Evolutionary conservation across 768 basidiomycete species (phyloP), one percentile per base, ranked within the genome.

Genomic region (Psilocybe azurescens): DNA sequence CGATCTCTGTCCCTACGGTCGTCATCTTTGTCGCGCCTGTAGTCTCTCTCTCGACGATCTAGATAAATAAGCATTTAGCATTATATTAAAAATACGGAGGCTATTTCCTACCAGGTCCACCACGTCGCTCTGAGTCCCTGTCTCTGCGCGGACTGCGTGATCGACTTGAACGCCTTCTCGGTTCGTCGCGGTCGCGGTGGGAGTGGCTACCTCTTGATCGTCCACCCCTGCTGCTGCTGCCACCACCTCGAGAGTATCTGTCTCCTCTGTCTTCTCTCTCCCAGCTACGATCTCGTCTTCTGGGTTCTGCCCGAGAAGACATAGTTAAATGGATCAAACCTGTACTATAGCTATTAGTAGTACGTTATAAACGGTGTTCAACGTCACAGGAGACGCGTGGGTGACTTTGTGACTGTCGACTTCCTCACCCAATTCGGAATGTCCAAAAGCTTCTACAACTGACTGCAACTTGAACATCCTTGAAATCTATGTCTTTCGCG

Each of bases 221-320:
- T 30, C 72, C 71, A 24, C 74, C 70, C 47, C 74, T 64, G 39
- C 78, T 68, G 10, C 68, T 59, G 47, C 77, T 71, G 36, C 77
- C 60, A 57, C 77, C 65, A 46, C 77, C 65, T 61, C 81, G 74
- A 29, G 82, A 70, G 55, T 83, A 74, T 24, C 83, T 77, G 62
- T 83, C 81, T 56, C 76, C 74, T 38, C 81, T 74, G 51, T 86
- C 84, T 29, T 85, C 82, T 59, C 80, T 80, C 62, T 89, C 88
- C 85, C 87, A 86, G 69, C 87, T 88, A 66, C 87, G 74, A 68
- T 89, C 88, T 62, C 85, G 83, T 71, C 83, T 76, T 70, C 85
- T 80, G 66, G 81, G 73, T 64, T 86, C 85, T 48, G 75, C 59
- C 64, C 85, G 84, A 58, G 85, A 86, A 65, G 88, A 85, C 88